phyloP scores from a whole-genome alignment of 140 eudicot species.

The Artemisia princeps region DNA sequence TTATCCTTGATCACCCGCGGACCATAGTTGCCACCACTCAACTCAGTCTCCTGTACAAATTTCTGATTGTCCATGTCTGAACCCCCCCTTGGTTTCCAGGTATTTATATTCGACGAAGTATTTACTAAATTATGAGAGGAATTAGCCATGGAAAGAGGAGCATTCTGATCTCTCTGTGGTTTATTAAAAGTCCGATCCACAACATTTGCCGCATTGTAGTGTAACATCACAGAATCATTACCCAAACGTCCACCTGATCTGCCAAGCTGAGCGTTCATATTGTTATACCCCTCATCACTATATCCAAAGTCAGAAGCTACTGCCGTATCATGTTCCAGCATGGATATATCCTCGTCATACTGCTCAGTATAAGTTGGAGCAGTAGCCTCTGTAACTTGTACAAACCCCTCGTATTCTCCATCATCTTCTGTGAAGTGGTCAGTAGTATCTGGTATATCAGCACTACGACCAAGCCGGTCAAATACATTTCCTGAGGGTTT shows the following conservation, averaged over 20 bases:
- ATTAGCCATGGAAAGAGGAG: constrained; percentile 31
- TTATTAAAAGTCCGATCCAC: constrained; percentile 30
- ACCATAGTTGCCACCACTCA: constrained; percentile 30
- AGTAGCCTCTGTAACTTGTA: constrained; percentile 27
- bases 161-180: constrained; percentile 34
- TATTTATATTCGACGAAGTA: constrained; percentile 47
- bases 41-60: constrained; percentile 25
- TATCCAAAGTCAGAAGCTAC: constrained; percentile 37
- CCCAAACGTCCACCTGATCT: constrained; percentile 35
- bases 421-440: constrained; percentile 27
- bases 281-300: constrained; percentile 37
- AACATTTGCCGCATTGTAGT: constrained; percentile 34
- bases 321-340: constrained; percentile 34
- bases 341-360: constrained; percentile 21
- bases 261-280: constrained; percentile 31
- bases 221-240: constrained; percentile 35
- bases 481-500: constrained; percentile 64
- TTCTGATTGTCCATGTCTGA: constrained; percentile 33
- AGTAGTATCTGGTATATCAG: constrained; percentile 28
- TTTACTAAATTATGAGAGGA: constrained; percentile 43
- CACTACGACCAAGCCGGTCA: constrained; percentile 71
- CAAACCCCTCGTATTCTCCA: constrained; percentile 27
- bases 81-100: constrained; percentile 38
- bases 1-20: too few relatives aligned
- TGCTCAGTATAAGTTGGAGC: constrained; percentile 17